Evolutionary conservation across 2,329 filamentous ascomycete species (phyloP), one percentile per base, ranked within the genome.

Genomic region (Gyromitra esculenta): DNA sequence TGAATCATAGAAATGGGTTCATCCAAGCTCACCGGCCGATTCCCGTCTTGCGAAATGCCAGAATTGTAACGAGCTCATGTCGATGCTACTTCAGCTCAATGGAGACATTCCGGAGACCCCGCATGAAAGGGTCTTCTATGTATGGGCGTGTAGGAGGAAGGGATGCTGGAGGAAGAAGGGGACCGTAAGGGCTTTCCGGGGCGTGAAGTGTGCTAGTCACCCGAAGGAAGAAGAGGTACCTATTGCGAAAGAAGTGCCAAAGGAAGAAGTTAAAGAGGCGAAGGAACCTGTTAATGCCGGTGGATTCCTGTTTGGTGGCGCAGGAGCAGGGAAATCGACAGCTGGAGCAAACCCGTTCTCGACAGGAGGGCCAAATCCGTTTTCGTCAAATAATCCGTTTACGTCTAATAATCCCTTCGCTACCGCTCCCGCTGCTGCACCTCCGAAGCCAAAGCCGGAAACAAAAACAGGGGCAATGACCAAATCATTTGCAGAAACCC

Each of bases 11-110:
- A 90, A 91, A 84, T 99, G 96, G 96, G 86, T 97, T 48, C 91
- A 94, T 80, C 84, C 87, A n/a, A 85, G 87, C 68, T 88, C 87
- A 52, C 86, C 91, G 2, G 92, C 95, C 6, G 92, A 92, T 0
- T 91, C 91, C 31, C 86, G 90, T 0, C 87, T 97, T 8, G 93
- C 92, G 25, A 91, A 90, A 84, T 99, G 96, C 86, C 93, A 92
- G 84, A 88, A 92, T 79, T 99, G 96, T 88, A 92, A 93, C 80
- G 88, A 90, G 67, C 84, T 93, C 67, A 93, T 97, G 89, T 90
- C 89, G 0, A 87, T 98, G 9, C 88, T 99, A 1, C 88, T 99
- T 60, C 94, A 99, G 84, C 88, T 99, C 37, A 93, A 99, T 84
- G 94, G 90, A 81, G 94, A 97, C 82, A 87, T 98, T 2, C 94